Evolutionary conservation across 148 eudicot species (phyloP).

Genomic region (Arbutus unedo): DNA sequence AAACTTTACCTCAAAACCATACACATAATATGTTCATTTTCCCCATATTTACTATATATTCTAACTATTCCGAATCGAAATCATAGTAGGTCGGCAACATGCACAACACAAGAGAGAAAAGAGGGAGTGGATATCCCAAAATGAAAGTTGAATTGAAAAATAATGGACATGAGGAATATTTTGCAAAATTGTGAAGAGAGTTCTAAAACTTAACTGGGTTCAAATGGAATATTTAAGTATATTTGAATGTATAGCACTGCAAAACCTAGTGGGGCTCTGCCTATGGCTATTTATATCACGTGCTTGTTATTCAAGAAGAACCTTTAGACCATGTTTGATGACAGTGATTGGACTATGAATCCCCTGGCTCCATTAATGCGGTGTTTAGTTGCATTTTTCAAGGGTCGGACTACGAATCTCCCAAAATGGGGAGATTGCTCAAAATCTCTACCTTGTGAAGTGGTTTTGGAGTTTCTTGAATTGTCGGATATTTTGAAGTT

Average conservation of each 20-base stretch:
- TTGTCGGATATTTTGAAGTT: background rate
- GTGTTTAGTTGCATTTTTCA: too few relatives aligned
- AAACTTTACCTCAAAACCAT: too few relatives aligned
- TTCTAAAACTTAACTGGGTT: background rate
- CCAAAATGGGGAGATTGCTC: background rate
- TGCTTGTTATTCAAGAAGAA: background rate
- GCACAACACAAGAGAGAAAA: too few relatives aligned
- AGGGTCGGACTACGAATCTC: too few relatives aligned
- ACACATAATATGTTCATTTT: too few relatives aligned
- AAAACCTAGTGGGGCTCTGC: background rate
- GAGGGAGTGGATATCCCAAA: background rate
- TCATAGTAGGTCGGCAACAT: too few relatives aligned
- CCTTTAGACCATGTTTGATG: background rate
- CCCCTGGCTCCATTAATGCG: too few relatives aligned
- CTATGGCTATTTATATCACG: background rate
- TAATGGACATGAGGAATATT: background rate
- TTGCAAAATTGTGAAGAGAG: background rate
- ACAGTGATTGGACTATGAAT: too few relatives aligned
- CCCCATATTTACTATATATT: too few relatives aligned
- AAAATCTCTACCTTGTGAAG: background rate
- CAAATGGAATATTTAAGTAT: background rate
- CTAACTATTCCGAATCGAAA: too few relatives aligned
- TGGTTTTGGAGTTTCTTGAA: background rate
- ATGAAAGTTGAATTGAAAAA: background rate
- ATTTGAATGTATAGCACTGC: background rate